Evolutionary conservation across 768 basidiomycete genomes (phyloP).

Genomic region (Ramaria sp.): DNA sequence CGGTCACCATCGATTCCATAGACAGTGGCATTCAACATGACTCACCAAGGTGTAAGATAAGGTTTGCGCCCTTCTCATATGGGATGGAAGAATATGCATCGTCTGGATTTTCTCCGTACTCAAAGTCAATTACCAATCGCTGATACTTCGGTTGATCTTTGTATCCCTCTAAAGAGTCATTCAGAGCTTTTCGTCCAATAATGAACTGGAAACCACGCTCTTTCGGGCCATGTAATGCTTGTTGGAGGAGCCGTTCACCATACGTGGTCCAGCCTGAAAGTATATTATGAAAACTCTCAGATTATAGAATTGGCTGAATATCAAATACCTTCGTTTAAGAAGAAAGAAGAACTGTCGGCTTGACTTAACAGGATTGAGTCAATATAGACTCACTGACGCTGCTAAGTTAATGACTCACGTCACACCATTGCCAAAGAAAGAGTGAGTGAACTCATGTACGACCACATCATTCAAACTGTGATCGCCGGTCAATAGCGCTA

Average conservation of each 20-base stretch:
- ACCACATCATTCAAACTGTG: slow-evolving; percentile 80
- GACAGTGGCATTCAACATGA: not conserved
- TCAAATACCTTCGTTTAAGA: slow-evolving; percentile 62
- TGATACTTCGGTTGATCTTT: slow-evolving; percentile 60
- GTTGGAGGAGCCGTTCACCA: slow-evolving; percentile 71
- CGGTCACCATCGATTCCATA: not conserved
- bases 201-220: slow-evolving; percentile 74
- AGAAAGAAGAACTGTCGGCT: slow-evolving; percentile 69
- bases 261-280: slow-evolving; percentile 80
- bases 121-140: slow-evolving; percentile 66
- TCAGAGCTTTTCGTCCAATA: slow-evolving; percentile 61
- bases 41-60: slow-evolving; percentile 74
- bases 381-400: slow-evolving; percentile 53
- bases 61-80: slow-evolving; percentile 85
- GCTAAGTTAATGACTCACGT: slow-evolving; percentile 34
- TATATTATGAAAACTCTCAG: not conserved
- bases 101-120: slow-evolving; percentile 66
- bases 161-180: slow-evolving; percentile 60
- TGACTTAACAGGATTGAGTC: slow-evolving; percentile 46
- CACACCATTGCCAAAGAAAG: slow-evolving; percentile 89
- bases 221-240: slow-evolving; percentile 58
- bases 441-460: slow-evolving; percentile 79
- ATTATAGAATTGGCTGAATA: not conserved
- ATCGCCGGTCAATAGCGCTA: slow-evolving; percentile 81
- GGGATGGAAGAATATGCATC: slow-evolving; percentile 67